These are phyloP conservation scores for Arthrobotrys musiformis DNA, from an alignment of 2,329 filamentous ascomycete genomes.

Conservation along the genomic window DNA sequence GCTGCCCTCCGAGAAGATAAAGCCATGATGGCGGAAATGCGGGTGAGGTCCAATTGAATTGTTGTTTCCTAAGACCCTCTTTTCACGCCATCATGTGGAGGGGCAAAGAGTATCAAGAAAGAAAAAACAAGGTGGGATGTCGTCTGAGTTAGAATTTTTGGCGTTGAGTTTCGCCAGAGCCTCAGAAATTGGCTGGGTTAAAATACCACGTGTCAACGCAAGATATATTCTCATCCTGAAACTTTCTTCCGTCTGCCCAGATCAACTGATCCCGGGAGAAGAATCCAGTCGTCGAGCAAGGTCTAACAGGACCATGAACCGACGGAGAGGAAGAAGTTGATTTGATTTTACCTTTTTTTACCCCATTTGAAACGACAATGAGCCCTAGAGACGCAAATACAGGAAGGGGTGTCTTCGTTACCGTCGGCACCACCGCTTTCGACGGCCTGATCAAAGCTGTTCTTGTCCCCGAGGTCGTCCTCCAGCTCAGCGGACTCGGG, in stretches of 20 bases:
- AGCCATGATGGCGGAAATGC: constrained; percentile 37
- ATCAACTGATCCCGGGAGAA: background rate
- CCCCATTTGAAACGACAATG: constrained; percentile 4
- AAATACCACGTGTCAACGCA: constrained; percentile 47
- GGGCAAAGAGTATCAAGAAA: no score
- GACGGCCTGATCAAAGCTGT: constrained; percentile 74
- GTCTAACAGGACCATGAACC: background rate
- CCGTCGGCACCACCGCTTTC: constrained; percentile 90
- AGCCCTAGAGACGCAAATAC: background rate
- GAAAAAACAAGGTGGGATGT: constrained; percentile 17
- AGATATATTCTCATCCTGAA: background rate
- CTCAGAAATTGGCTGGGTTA: background rate
- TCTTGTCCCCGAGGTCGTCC: constrained; percentile 72
- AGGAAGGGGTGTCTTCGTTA: constrained; percentile 71
- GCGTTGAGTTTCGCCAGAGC: constrained; percentile 29
- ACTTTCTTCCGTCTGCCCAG: background rate
- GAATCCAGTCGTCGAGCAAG: background rate
- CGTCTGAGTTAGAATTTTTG: constrained; percentile 48
- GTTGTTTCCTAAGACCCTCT: background rate
- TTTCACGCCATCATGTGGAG: constrained; percentile 34
- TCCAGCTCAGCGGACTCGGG: constrained; percentile 68
- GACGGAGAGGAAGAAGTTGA: background rate
- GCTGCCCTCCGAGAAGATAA: constrained; percentile 40
- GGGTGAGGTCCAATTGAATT: constrained; percentile 43
- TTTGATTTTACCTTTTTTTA: background rate